Evolutionary conservation across 2,329 filamentous ascomycete species (phyloP).

Genomic region (Myotisia sp.): DNA sequence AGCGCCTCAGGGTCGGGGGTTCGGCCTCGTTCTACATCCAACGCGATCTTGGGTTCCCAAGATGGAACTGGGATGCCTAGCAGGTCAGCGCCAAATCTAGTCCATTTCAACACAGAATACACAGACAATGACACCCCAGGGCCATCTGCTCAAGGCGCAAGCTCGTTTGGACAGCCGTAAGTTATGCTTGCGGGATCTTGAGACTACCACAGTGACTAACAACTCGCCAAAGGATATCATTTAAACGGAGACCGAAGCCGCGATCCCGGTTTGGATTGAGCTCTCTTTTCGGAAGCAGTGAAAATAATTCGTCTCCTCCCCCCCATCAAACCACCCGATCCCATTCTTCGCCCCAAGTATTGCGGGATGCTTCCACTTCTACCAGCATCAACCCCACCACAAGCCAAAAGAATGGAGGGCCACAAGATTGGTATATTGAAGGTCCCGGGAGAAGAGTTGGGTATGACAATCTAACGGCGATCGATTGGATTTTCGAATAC

Average conservation of each 20-base stretch:
- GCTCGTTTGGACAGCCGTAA: slow-evolving; percentile 24
- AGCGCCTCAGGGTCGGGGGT: no score
- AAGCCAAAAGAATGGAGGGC: slow-evolving; percentile 27
- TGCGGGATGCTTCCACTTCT: slow-evolving; percentile 14
- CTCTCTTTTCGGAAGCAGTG: slow-evolving; percentile 23
- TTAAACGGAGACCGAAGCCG: slow-evolving; percentile 31
- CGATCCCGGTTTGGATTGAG: slow-evolving; percentile 27
- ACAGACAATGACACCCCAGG: slow-evolving; percentile 10
- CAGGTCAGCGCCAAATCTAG: slow-evolving; percentile 14
- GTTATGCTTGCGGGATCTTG: no score
- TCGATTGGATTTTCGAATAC: slow-evolving; percentile 99
- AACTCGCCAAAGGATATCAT: slow-evolving; percentile 23
- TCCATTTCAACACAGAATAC: slow-evolving; percentile 13
- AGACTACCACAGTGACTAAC: not conserved
- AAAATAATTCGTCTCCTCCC: slow-evolving; percentile 2
- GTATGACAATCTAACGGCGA: slow-evolving; percentile 91
- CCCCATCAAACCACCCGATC: slow-evolving; percentile 9
- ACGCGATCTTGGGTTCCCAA: no score
- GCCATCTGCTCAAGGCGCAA: slow-evolving; percentile 9
- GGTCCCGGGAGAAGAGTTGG: slow-evolving; percentile 78
- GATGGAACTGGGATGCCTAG: slow-evolving; percentile 4
- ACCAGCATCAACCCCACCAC: slow-evolving; percentile 16
- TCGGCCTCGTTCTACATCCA: no score
- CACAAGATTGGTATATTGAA: slow-evolving; percentile 73
- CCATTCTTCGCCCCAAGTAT: slow-evolving; percentile 6